phyloP scores from a whole-genome alignment of 352 stramenopile species.

The Phytophthora nicotianae region DNA sequence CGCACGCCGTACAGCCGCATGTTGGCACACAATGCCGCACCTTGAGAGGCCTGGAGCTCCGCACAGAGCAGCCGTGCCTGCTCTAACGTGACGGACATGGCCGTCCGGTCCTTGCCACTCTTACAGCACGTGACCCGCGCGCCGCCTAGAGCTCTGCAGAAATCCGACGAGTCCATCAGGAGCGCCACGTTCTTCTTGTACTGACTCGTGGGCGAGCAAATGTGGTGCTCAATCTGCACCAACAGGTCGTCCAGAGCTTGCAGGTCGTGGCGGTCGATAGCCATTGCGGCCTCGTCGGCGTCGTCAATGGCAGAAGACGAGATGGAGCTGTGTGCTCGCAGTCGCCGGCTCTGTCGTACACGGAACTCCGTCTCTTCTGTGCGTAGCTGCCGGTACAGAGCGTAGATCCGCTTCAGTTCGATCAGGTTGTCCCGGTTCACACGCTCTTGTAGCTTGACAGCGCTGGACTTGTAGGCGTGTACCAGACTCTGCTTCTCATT shows the following conservation, averaged over 20 bases:
- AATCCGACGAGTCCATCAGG: slow-evolving; percentile 83
- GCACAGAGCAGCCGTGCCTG: slow-evolving; percentile 73
- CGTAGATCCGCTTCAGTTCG: slow-evolving; percentile 69
- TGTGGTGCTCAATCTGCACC: slow-evolving; percentile 73
- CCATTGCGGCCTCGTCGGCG: slow-evolving; percentile 35
- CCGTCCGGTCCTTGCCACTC: slow-evolving; percentile 96
- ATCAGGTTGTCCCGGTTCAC: slow-evolving; percentile 84
- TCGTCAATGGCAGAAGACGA: slow-evolving; percentile 11
- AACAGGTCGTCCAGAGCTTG: slow-evolving; percentile 71
- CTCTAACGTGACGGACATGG: slow-evolving; percentile 97
- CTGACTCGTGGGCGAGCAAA: slow-evolving; percentile 65
- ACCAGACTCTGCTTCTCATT: slow-evolving; percentile 88
- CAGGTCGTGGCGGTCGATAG: slow-evolving; percentile 42
- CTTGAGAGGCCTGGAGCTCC: slow-evolving; percentile 62
- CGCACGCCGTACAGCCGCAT: slow-evolving; percentile 82
- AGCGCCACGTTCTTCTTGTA: slow-evolving; percentile 87
- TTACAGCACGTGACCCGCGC: slow-evolving; percentile 97
- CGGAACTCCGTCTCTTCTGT: slow-evolving; percentile 43
- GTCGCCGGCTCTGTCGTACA: slow-evolving; percentile 31
- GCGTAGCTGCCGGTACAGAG: slow-evolving; percentile 54
- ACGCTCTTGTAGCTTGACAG: slow-evolving; percentile 77
- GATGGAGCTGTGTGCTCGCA: slow-evolving; percentile 23
- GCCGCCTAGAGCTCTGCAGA: slow-evolving; percentile 87
- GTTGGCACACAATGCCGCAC: slow-evolving; percentile 60
- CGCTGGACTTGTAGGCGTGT: slow-evolving; percentile 76